Base-by-base conservation (phyloP, 2,329 filamentous ascomycete genomes). In the Claviceps quebecensis region DNA sequence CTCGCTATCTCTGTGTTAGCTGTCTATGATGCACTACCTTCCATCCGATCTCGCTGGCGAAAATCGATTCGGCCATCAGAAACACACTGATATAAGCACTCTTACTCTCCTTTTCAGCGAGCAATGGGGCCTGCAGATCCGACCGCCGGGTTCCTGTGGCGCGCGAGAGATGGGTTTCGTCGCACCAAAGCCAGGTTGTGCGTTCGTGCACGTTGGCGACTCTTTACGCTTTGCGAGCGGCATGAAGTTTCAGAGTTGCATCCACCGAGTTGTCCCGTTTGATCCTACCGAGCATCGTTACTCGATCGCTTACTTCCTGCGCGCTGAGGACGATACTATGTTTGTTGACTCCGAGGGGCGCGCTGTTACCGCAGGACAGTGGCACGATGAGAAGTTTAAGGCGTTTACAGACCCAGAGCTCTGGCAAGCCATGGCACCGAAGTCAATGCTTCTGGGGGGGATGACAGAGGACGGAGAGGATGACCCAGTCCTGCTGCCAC, bases 191-290 rank as follows among this genome's bases (percentile, higher is more conserved):
- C 60, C 63, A 0, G 75, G 75, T 52, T 70, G 67, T 56, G 77
- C 76, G 36, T 70, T 81, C 58, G 68, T 80, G 56, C 74, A 81
- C 62, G 73, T 81, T 16, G 77, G 77, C 53, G 77, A 81, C 67
- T 76, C 74, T 26, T 68, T 81, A 55, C 72, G 76, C 44, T 80
- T 79, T 57, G 72, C 73, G 2, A 72, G 69, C 52, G 73, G 70
- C 44, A 71, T 73, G 63, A 74, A 68, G 52, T 70, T 80, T 65
- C 71, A 75, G 63, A 75, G 72, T 39, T 77, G 74, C 67, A 75
- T 80, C 61, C 76, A 79, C 67, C 68, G 75, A 53, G 76, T 79
- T 29, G 73, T 80, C 19, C 76, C 76, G 0, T 71, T 72, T 54
- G 62, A 76, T 63, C 67, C 69, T 22, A 58, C 61, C 41, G 72